phyloP scores from a whole-genome alignment of 208 protist genomes.

The Acanthamoeba triangularis region DNA sequence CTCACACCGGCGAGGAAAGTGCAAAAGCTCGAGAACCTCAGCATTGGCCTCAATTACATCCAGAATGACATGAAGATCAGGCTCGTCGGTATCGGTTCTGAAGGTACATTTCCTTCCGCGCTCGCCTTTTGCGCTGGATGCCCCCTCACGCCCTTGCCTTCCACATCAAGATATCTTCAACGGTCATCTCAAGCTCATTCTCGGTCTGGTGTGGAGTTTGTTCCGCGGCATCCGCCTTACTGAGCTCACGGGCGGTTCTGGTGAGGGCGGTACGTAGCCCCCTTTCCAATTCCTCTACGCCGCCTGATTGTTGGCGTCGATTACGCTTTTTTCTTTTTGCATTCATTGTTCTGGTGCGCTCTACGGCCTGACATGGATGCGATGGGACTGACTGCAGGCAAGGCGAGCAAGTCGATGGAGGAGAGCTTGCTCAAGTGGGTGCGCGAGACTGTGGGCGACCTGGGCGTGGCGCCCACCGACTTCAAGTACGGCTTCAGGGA shows the following conservation, averaged over 20 bases:
- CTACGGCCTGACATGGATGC: not conserved
- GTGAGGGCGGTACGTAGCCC: not conserved
- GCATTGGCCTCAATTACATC: constrained; percentile 68
- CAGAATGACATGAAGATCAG: constrained; percentile 64
- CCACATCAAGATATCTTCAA: constrained; percentile 5
- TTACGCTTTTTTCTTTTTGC: not conserved
- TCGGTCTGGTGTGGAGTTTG: constrained; percentile 70
- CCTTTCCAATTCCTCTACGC: not conserved
- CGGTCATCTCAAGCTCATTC: constrained; percentile 62
- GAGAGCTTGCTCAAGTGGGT: constrained; percentile 73
- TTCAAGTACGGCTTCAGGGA: constrained; percentile 69
- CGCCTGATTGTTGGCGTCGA: not conserved
- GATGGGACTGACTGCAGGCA: not conserved
- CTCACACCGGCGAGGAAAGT: not conserved
- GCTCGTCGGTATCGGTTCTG: constrained; percentile 66
- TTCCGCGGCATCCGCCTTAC: constrained; percentile 55
- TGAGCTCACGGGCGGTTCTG: not conserved
- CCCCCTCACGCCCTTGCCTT: not conserved
- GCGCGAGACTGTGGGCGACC: constrained; percentile 35
- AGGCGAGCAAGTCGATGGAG: constrained; percentile 49
- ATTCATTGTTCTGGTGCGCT: not conserved
- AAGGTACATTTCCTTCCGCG: not conserved
- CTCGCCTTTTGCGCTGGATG: not conserved
- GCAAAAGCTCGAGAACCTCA: constrained; percentile 67
- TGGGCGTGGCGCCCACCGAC: constrained; percentile 30